Evolutionary conservation across 306 rosid species (phyloP), one percentile per base, ranked within the genome.

Genomic region (Senna tora): DNA sequence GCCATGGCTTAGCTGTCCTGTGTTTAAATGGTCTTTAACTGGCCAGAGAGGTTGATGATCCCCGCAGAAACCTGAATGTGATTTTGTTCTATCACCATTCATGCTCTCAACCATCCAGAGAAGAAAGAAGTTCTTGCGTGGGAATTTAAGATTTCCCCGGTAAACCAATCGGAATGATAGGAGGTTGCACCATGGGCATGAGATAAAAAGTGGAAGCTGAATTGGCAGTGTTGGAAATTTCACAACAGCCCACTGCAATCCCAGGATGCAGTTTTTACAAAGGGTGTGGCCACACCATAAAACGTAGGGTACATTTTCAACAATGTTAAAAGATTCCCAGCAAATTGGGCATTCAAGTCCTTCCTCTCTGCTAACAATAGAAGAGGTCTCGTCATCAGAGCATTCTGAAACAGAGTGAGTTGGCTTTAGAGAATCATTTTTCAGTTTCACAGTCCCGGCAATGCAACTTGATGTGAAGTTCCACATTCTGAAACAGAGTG

Each of bases 31-130:
- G 33, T 88, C 91, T 41, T 79, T 89, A 17, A 34, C 43, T 20
- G 88, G 84, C 82, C 87, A 86, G 41, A 43, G 79, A 38, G 87
- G 75, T 19, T 80, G 89, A 70, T 75, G 71, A 80, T 94, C 97
- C 53, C 84, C 88, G 21, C 81, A 60, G 68, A 43, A 79, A 72
- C 85, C 65, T 62, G 90, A 84, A 72, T 70, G 89, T 55, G 91
- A 83, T 65, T 91, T 87, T 60, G 53, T 85, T 83, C 97, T 82
- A 57, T 94, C 97, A 28, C 92, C 98, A 66, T 89, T 91, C 91
- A 91, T 94, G 89, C 91, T 87, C 80, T 94, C 98, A 70, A 94
- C 91, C 98, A 94, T 94, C 98, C 98, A 94, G n/a, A 94, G 89
- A 77, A 94, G 98, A 73, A 94, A 94, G 87, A 87, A 91, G 82